Evolutionary conservation across 352 stramenopile species (phyloP), one percentile per base, ranked within the genome.

Genomic region (Phytopythium ostracodes): DNA sequence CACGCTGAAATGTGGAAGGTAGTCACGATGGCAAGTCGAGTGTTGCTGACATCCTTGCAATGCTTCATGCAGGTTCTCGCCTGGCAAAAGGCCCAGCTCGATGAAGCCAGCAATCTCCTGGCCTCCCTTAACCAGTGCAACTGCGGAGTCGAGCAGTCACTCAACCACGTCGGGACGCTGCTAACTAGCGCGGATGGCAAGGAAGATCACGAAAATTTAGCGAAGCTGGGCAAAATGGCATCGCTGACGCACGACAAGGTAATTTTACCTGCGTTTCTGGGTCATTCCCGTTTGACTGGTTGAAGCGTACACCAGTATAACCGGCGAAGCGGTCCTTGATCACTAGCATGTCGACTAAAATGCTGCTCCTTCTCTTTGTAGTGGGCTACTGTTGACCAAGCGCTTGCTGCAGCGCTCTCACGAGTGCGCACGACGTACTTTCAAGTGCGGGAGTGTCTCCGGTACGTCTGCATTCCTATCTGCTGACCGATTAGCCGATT

Each of bases 381-480:
- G 84, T 95, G 84, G 86, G 27, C 24, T 12, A 43, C 52, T 4
- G 52, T 76, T 0, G 61, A 89, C 52, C 15, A 52, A 10, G 52
- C 17, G 1, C 59, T 92, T 35, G 84, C 77, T 24, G 27, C 33
- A 12, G 59, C 76, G 7, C 68, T 98, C 22, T 33, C 74, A 4
- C 66, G 70, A 66, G 67, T 98, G 20, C 82, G 76, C 7, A 65
- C 81, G n/a, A 72, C 79, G 8, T 98, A 98, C 61, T 56, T 83
- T 46, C 59, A 81, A 56, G 83, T 95, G 57, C 87, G 96, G 54
- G 36, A 68, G 24, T 70, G 89, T 46, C 81, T 99, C 42, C 92
- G 95, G 76, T 89, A 36, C 20, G 29, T 53, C 31, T 0, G n/a
- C 20, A 9, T 27, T 2, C 11, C 6, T 25, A 33, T 11, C 22